Base-by-base conservation (phyloP, 2,329 filamentous ascomycete species). In the Biscogniauxia sp. region DNA sequence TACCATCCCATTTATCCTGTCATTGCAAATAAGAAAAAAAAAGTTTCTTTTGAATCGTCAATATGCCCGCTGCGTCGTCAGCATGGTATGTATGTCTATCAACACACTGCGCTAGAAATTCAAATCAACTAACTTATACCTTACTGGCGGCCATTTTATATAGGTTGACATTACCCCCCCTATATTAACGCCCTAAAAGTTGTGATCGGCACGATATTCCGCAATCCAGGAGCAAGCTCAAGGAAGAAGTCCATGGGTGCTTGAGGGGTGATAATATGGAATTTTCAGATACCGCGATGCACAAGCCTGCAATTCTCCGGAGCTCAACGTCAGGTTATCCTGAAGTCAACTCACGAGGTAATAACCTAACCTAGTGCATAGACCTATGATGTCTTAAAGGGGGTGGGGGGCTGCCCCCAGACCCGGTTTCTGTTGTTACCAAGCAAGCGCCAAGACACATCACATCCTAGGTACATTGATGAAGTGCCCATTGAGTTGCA, bases 161-260 rank as follows among this genome's bases (percentile, higher is more conserved):
- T n/a, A n/a, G n/a, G n/a, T n/a, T n/a, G n/a, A n/a, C n/a, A n/a
- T n/a, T n/a, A 37, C 20, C 25, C 20, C 53, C 53, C 53, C n/a
- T n/a, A n/a, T n/a, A n/a, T n/a, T 37, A 20, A 2, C 13, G 20
- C 53, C 19, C 15, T 41, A 37, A 19, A 11, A 45, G 26, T 41
- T 20, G 28, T 37, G 32, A 37, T 54, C 53, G 53, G 53, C 53
- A 32, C 53, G 53, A 41, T 32, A 28, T 51, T 13, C 50, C 50
- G 50, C 32, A 17, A n/a, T 32, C 1, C n/a, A 8, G 50, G 50
- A 20, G 50, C 50, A 19, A 17, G 9, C 6, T 25, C 19, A 20
- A 51, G 19, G 9, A 20, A 51, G 19, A 17, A 6, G 15, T 17
- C 11, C 11, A 17, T 45, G 37, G 13, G 6, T 17, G 37, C 15